Conservation (phyloP, 345 rosid genomes). For the Crucihimalaya himalaica region DNA sequence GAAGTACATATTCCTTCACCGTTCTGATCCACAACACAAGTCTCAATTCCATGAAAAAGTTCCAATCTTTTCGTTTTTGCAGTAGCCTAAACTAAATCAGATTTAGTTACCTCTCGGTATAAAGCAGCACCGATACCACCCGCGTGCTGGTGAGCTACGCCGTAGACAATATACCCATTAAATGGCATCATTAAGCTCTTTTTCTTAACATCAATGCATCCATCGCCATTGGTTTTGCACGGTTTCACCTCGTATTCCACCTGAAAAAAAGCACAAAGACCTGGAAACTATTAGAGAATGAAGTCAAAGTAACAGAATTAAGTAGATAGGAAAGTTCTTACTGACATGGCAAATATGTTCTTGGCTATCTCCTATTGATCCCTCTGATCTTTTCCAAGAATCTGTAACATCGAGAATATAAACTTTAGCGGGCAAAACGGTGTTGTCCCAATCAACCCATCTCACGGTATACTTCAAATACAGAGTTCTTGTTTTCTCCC, state of each 20-base stretch:
- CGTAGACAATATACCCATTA: constrained; percentile 75
- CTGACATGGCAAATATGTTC: constrained; percentile 67
- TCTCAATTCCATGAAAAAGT: neutral
- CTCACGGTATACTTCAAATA: constrained; percentile 64
- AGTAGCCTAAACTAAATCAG: neutral
- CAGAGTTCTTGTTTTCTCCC: constrained; percentile 48
- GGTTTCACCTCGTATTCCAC: constrained; percentile 67
- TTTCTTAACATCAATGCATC: constrained; percentile 54
- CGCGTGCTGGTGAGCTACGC: constrained; percentile 78
- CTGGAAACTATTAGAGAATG: neutral
- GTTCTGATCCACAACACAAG: constrained; percentile 45
- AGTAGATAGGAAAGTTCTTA: constrained; percentile 2
- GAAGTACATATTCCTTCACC: constrained; percentile 68
- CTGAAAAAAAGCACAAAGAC: constrained; percentile 40
- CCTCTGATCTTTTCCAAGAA: constrained; percentile 46
- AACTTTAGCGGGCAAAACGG: constrained; percentile 61
- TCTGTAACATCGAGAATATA: constrained; percentile 83
- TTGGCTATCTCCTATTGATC: constrained; percentile 42
- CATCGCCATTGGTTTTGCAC: constrained; percentile 39
- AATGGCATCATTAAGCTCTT: constrained; percentile 59
- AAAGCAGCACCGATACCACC: constrained; percentile 74
- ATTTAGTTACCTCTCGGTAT: constrained; percentile 61
- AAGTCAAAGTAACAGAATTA: neutral
- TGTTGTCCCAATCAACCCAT: constrained; percentile 74
- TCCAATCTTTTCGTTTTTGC: constrained; percentile 10